Conservation (phyloP, 1,284 basidiomycete species). For the Cerrena zonata region DNA sequence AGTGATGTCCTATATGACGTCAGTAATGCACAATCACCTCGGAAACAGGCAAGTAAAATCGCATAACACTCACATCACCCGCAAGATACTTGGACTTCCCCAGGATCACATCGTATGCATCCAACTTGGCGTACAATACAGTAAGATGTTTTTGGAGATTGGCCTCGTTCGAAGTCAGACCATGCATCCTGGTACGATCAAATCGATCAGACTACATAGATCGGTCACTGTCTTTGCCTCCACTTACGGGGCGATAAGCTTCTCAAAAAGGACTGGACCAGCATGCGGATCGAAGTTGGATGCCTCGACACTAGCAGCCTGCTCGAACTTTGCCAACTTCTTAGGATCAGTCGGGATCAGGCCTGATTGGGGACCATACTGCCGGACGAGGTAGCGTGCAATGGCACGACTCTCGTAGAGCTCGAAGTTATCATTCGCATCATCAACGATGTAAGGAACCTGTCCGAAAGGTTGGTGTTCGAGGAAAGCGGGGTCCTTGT, state of each 20-base stretch:
- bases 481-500: conserved; percentile 42
- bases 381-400: conserved; percentile 40
- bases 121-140: conserved; percentile 32
- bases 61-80: conserved; percentile 32
- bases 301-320: conserved; percentile 49
- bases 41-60: background rate
- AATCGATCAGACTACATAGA: background rate
- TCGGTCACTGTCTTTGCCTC: background rate
- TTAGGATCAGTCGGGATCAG: conserved; percentile 29
- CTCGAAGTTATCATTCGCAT: conserved; percentile 43
- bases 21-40: background rate
- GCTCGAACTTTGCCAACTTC: conserved; percentile 45
- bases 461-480: conserved; percentile 62
- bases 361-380: conserved; percentile 31
- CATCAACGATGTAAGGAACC: conserved; percentile 56
- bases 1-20: conserved; percentile 34
- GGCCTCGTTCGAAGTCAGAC: conserved; percentile 7
- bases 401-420: conserved; percentile 53
- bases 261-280: conserved; percentile 36
- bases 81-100: conserved; percentile 41
- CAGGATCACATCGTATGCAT: conserved; percentile 42
- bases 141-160: conserved; percentile 10
- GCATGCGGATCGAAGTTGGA: conserved; percentile 47
- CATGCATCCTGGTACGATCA: conserved; percentile 4
- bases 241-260: conserved; percentile 41